Percentiles rank a stretch among this genome's conserved stretches.
Conservation (phyloP, 345 rosid species). For the Cardamine occulta region DNA sequence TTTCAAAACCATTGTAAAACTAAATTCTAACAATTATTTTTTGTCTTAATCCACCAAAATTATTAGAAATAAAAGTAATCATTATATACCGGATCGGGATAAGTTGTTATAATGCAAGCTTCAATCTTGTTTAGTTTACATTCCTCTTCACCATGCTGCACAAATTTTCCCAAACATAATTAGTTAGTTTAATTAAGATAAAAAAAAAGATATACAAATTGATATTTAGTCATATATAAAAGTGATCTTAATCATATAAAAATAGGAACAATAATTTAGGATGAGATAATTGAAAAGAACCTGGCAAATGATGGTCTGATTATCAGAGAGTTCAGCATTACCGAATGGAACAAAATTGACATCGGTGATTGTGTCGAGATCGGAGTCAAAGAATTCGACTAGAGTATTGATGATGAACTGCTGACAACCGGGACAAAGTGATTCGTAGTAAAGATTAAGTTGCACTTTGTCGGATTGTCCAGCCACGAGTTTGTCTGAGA, state of each 20-base stretch:
- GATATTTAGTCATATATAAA: too few species aligned
- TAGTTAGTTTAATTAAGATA: neutral
- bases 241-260: neutral
- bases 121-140: slow-evolving; percentile 62
- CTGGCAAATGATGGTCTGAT: slow-evolving; percentile 48
- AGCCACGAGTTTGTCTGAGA: slow-evolving; percentile 10
- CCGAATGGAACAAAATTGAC: slow-evolving; percentile 58
- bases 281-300: slow-evolving; percentile 24
- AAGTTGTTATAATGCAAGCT: slow-evolving; percentile 58
- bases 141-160: slow-evolving; percentile 74
- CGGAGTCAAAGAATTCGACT: slow-evolving; percentile 27
- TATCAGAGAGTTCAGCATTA: slow-evolving; percentile 40
- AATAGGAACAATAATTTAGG: neutral
- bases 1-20: neutral
- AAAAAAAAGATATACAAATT: neutral
- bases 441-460: slow-evolving; percentile 48
- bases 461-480: slow-evolving; percentile 25
- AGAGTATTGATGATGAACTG: slow-evolving; percentile 47
- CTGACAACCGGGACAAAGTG: slow-evolving; percentile 51
- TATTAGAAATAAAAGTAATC: neutral
- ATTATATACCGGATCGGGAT: slow-evolving; percentile 51
- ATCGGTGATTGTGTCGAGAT: slow-evolving; percentile 44
- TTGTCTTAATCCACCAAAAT: neutral
- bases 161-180: neutral
- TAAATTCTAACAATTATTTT: neutral